These are phyloP conservation scores for Claviceps maximensis DNA, from an alignment of 2,329 filamentous ascomycete species.

Conservation along the genomic window DNA sequence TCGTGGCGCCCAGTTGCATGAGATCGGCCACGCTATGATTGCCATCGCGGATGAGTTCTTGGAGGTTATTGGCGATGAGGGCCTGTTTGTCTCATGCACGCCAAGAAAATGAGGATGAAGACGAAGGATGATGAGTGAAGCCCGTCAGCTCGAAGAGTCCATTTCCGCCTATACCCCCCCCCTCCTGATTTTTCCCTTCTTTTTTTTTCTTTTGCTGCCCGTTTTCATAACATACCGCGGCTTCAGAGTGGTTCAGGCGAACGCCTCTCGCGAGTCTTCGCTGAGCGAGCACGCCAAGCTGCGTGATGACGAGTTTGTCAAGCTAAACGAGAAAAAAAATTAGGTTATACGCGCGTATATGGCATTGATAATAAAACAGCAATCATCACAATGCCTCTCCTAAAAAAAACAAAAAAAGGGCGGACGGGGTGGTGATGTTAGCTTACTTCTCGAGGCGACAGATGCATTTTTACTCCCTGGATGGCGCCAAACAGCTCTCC, in stretches of 20 bases:
- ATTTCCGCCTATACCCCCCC: too few relatives aligned
- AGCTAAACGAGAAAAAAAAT: slow-evolving; percentile 42
- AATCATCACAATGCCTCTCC: background rate
- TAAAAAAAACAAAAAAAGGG: background rate
- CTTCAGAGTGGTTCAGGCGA: slow-evolving; percentile 80
- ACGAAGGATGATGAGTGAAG: background rate
- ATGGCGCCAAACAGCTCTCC: too few relatives aligned
- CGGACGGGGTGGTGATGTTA: too few relatives aligned
- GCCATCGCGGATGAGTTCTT: slow-evolving; percentile 96
- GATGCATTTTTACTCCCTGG: background rate
- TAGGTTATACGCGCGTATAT: background rate
- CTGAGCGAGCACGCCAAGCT: slow-evolving; percentile 79
- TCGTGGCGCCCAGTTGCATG: slow-evolving; percentile 79
- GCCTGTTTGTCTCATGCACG: slow-evolving; percentile 36
- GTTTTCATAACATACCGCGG: slow-evolving; percentile 40
- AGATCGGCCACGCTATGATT: slow-evolving; percentile 83
- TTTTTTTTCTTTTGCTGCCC: background rate
- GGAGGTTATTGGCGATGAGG: slow-evolving; percentile 75
- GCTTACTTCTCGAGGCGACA: slow-evolving; percentile 5
- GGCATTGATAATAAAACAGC: background rate
- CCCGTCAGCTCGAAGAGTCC: background rate
- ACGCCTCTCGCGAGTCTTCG: slow-evolving; percentile 76
- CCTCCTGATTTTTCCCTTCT: too few relatives aligned
- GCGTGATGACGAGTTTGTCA: slow-evolving; percentile 89
- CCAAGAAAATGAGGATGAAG: background rate